Base-by-base conservation (phyloP, 225 moss, liverwort and hornwort species). In the Lunularia cruciata region DNA sequence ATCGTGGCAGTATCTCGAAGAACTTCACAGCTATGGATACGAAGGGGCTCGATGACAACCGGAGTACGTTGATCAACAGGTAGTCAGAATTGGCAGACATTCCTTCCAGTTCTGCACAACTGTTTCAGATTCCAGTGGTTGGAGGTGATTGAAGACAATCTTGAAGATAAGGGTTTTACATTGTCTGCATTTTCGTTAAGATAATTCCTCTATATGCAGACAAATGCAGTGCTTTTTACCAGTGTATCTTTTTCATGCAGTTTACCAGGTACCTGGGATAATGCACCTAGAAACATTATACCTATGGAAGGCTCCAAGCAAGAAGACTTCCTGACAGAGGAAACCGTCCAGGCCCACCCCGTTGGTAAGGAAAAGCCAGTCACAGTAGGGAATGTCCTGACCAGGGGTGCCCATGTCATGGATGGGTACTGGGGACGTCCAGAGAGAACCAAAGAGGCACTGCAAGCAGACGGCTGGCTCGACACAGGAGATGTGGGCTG, bases 361-460 rank as follows among this genome's bases (percentile, higher is more conserved):
- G 11, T 25, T 51, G 65, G 68, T 3, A 10, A 25, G 28, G 8
- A 47, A 77, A 79, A 67, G 43, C 42, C 66, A 55, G 65, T 78
- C 49, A 62, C 67, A 31, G 79, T 77, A 62, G 92, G 92, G 35
- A 81, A 60, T 55, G 89, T 96, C 33, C 70, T 98, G 63, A 93
- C 98, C 57, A 89, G 98, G 72, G 98, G 98, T 65, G 87, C 88
- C 32, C 98, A 98, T 65, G 88, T 93, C 25, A 98, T 98, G 98
- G 81, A 86, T 16, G 83, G 72, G 53, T 98, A 98, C 57, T 98
- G 98, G 98, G 91, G 88, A 15, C 83, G 83, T 47, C 83, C 91
- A 52, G 48, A 68, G 28, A 86, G 87, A 42, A 89, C 88, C 27
- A 74, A 75, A n/a, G 73, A 73, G 26, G 84, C 87, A 37, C 63